Conservation (phyloP, 352 stramenopile genomes). For the Globisporangium apiculatum region DNA sequence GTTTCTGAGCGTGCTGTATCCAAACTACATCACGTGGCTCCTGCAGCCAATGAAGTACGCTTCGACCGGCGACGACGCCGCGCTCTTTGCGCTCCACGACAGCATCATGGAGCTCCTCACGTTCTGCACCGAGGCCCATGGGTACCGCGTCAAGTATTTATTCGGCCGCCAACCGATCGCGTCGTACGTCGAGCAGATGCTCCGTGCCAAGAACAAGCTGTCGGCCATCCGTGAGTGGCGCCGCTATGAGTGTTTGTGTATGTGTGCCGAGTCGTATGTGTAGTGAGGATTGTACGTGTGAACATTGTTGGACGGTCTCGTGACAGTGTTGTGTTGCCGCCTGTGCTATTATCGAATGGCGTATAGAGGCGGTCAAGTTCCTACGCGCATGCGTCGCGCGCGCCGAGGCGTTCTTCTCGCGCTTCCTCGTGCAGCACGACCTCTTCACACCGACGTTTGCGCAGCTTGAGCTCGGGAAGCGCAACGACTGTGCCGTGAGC, state of each 20-base stretch:
- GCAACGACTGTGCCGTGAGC: conserved; percentile 49
- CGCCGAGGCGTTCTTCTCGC: conserved; percentile 76
- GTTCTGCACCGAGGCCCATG: conserved; percentile 80
- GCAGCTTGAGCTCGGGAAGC: conserved; percentile 40
- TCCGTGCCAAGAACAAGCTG: conserved; percentile 78
- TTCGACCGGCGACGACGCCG: conserved; percentile 29
- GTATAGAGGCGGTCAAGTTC: conserved; percentile 71
- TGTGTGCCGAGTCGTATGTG: too few species aligned
- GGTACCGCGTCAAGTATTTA: conserved; percentile 85
- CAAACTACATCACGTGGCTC: conserved; percentile 84
- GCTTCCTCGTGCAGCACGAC: conserved; percentile 73
- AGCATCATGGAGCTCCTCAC: conserved; percentile 81
- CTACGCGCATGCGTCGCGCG: conserved; percentile 62
- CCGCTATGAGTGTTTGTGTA: not conserved
- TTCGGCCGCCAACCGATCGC: conserved; percentile 75
- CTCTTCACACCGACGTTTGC: conserved; percentile 52
- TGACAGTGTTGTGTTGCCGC: not conserved
- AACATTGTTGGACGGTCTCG: too few species aligned
- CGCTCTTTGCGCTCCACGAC: conserved; percentile 71
- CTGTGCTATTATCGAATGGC: not conserved
- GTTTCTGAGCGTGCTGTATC: conserved; percentile 81
- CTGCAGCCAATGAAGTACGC: conserved; percentile 74
- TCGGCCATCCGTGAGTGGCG: conserved; percentile 67
- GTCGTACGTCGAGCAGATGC: conserved; percentile 64
- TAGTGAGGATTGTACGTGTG: too few species aligned